Conservation (phyloP, 768 basidiomycete genomes). For the Pulveroboletus sp. region DNA sequence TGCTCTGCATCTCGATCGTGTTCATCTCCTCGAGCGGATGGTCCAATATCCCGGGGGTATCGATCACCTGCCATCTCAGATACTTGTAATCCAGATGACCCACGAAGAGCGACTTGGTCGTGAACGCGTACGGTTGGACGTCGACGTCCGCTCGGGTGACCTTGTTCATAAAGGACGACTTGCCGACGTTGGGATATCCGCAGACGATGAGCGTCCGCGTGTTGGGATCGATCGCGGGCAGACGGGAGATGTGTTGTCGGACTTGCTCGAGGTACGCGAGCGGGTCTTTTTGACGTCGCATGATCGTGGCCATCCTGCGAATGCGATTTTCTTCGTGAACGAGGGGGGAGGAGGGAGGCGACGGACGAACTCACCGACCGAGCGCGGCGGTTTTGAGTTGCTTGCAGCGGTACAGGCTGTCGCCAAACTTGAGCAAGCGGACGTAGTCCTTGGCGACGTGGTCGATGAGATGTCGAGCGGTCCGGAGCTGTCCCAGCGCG, state of each 20-base stretch:
- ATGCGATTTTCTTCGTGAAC: not conserved
- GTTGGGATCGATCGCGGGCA: conserved; percentile 97
- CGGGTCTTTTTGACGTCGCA: conserved; percentile 98
- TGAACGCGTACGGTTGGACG: conserved; percentile 99
- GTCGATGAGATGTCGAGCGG: conserved; percentile 92
- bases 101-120: conserved; percentile 97
- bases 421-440: conserved; percentile 95
- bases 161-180: conserved; percentile 99
- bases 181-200: conserved; percentile 99
- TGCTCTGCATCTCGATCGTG: conserved; percentile 99
- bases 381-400: conserved; percentile 97
- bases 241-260: conserved; percentile 96
- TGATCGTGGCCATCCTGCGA: conserved; percentile 94
- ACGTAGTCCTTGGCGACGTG: conserved; percentile 97
- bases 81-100: conserved; percentile 99
- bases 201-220: conserved; percentile 97
- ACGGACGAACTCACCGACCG: conserved; percentile 68
- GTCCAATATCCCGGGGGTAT: conserved; percentile 97
- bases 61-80: conserved; percentile 98
- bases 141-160: conserved; percentile 99
- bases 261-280: conserved; percentile 99
- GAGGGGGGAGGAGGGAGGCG: not conserved
- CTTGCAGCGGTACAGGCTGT: conserved; percentile 96
- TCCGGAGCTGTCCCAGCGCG: conserved; percentile 93
- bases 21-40: conserved; percentile 99